These are phyloP conservation scores for Scorias spongiosa DNA, from an alignment of 2,329 filamentous ascomycete species.

Conservation along the genomic window DNA sequence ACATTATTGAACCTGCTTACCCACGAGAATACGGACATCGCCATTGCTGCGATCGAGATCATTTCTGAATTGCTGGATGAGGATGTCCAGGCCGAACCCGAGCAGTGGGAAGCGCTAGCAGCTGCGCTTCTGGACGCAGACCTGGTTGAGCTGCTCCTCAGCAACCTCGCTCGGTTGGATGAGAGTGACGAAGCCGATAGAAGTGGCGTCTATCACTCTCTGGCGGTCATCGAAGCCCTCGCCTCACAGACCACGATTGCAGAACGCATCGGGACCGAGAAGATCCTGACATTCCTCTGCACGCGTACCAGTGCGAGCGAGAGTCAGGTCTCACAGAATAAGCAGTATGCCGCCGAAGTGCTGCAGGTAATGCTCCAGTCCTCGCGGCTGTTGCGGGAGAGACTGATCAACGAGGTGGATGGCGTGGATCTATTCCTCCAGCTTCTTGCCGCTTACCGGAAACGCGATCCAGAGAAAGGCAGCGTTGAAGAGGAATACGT, in stretches of 20 bases:
- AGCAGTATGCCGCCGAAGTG: slow-evolving; percentile 86
- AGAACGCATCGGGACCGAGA: slow-evolving; percentile 56
- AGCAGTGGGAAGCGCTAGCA: slow-evolving; percentile 67
- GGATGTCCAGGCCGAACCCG: slow-evolving; percentile 66
- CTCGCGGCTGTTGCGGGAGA: slow-evolving; percentile 48
- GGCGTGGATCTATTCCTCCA: slow-evolving; percentile 70
- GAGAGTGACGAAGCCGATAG: slow-evolving; percentile 60
- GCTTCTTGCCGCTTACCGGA: slow-evolving; percentile 69
- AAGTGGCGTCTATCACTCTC: slow-evolving; percentile 70
- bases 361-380: slow-evolving; percentile 77
- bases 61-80: slow-evolving; percentile 86
- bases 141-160: slow-evolving; percentile 56
- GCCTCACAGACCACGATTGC: slow-evolving; percentile 55
- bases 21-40: slow-evolving; percentile 95
- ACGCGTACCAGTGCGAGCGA: slow-evolving; percentile 57
- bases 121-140: slow-evolving; percentile 48
- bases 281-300: slow-evolving; percentile 64
- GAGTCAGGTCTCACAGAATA: slow-evolving; percentile 64
- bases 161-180: slow-evolving; percentile 65
- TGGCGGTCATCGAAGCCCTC: slow-evolving; percentile 72
- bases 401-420: slow-evolving; percentile 42
- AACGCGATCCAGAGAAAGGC: slow-evolving; percentile 70
- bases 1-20: slow-evolving; percentile 70
- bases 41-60: slow-evolving; percentile 79
- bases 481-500: slow-evolving; percentile 88